These are phyloP conservation scores for Colletotrichum gigasporum DNA, from an alignment of 2,329 filamentous ascomycete species.

Conservation along the genomic window DNA sequence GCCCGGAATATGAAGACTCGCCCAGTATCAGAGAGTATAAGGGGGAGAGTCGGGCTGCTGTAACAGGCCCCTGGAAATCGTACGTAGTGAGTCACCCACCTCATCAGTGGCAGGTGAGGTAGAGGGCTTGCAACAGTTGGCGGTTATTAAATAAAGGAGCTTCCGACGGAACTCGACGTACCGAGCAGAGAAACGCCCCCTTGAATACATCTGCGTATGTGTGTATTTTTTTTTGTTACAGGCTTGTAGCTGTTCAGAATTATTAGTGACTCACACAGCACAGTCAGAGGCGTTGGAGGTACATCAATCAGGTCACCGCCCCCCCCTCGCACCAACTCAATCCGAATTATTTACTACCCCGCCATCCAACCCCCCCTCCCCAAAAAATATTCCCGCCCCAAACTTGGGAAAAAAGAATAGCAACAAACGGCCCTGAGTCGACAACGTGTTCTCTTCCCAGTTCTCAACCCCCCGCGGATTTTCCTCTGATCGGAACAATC, in stretches of 20 bases:
- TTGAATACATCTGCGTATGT: neutral
- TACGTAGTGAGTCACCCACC: neutral
- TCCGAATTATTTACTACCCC: conserved; percentile 32
- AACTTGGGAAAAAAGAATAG: neutral
- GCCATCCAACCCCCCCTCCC: conserved; percentile 31
- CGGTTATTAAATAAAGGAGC: neutral
- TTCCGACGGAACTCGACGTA: neutral
- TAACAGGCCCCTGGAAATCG: neutral
- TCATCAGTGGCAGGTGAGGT: neutral
- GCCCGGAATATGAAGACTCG: no score
- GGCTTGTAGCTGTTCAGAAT: neutral
- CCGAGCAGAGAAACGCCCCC: neutral
- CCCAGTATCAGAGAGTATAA: no score
- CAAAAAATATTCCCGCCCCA: conserved; percentile 28
- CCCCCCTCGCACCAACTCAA: conserved; percentile 27
- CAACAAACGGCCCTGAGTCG: conserved; percentile 15
- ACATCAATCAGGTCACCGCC: conserved; percentile 12
- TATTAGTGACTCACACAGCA: conserved; percentile 24
- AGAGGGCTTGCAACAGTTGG: no score
- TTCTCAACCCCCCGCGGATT: neutral
- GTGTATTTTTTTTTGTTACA: neutral
- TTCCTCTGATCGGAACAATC: neutral
- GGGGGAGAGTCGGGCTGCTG: neutral
- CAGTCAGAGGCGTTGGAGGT: conserved; percentile 1
- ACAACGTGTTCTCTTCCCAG: conserved; percentile 2